Conservation (phyloP, 139 green algal genomes). For the Tetraselmis striata region DNA sequence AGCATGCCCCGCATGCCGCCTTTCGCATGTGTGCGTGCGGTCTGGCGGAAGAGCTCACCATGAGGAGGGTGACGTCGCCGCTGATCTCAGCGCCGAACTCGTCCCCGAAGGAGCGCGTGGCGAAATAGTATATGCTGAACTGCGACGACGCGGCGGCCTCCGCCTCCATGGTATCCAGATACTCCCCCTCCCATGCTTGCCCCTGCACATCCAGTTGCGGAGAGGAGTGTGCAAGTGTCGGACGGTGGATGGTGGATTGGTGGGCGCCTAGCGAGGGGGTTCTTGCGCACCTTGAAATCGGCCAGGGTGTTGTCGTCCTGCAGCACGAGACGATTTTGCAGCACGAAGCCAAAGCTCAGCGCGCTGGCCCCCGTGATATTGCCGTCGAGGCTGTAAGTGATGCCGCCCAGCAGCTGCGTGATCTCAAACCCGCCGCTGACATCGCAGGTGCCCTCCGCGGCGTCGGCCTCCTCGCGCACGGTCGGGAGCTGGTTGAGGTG, state of each 20-base stretch:
- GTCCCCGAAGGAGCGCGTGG: not conserved
- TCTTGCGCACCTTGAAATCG: not conserved
- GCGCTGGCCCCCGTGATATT: not conserved
- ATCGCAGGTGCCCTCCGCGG: not conserved
- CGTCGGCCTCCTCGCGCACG: too few species aligned
- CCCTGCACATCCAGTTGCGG: too few species aligned
- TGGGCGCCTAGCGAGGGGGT: too few species aligned
- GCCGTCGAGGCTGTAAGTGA: not conserved
- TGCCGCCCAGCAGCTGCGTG: not conserved
- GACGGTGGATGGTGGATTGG: too few species aligned
- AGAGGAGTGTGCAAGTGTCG: too few species aligned
- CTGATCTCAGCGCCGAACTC: not conserved
- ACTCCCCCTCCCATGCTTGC: not conserved
- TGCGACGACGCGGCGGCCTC: not conserved
- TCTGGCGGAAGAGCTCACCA: not conserved
- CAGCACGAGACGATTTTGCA: not conserved
- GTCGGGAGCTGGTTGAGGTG: not conserved
- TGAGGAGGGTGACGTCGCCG: not conserved
- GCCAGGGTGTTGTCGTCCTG: not conserved
- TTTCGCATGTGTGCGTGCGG: not conserved
- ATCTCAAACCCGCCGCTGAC: not conserved
- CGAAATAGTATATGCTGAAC: not conserved
- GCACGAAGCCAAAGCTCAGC: not conserved
- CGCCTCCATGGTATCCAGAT: not conserved
- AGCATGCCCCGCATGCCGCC: too few species aligned